Conservation (phyloP, 352 stramenopile genomes). For the Phytophthora palmivora region DNA sequence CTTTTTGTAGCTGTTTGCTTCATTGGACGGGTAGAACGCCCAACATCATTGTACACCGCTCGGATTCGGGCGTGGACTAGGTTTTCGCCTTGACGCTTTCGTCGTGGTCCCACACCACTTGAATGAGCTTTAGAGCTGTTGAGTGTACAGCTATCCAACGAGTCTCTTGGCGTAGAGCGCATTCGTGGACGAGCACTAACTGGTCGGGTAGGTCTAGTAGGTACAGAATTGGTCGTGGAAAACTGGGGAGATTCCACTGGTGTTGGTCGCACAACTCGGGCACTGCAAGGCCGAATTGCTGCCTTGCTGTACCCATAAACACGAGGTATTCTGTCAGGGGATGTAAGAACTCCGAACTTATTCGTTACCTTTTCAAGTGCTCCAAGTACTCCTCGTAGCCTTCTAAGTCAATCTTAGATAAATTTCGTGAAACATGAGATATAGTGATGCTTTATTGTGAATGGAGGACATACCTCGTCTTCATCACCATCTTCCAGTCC, state of each 20-base stretch:
- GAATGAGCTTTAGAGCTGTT: conserved; percentile 13
- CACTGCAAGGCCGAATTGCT: conserved; percentile 46
- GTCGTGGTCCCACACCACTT: conserved; percentile 28
- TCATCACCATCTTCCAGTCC: conserved; percentile 18
- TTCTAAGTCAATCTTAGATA: conserved; percentile 62
- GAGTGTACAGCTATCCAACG: not conserved
- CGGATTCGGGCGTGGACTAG: conserved; percentile 52
- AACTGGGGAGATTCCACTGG: conserved; percentile 60
- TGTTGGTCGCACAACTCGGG: conserved; percentile 40
- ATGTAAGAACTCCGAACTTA: not conserved
- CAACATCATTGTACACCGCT: conserved; percentile 58
- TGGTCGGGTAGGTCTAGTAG: conserved; percentile 39
- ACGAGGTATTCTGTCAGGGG: conserved; percentile 1
- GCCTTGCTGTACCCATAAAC: conserved; percentile 39
- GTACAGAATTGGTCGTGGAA: conserved; percentile 55
- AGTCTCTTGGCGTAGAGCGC: conserved; percentile 17
- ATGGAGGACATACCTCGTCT: conserved; percentile 30
- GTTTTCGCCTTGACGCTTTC: conserved; percentile 48
- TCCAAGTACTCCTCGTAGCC: conserved; percentile 66
- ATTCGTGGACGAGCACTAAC: conserved; percentile 52
- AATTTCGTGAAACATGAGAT: conserved; percentile 1
- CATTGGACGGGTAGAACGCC: conserved; percentile 19
- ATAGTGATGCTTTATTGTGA: not conserved
- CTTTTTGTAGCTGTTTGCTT: conserved; percentile 31
- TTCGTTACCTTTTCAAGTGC: conserved; percentile 51